These are phyloP conservation scores for Eucalyptus polybractea DNA, from an alignment of 345 rosid species.

Conservation along the genomic window DNA sequence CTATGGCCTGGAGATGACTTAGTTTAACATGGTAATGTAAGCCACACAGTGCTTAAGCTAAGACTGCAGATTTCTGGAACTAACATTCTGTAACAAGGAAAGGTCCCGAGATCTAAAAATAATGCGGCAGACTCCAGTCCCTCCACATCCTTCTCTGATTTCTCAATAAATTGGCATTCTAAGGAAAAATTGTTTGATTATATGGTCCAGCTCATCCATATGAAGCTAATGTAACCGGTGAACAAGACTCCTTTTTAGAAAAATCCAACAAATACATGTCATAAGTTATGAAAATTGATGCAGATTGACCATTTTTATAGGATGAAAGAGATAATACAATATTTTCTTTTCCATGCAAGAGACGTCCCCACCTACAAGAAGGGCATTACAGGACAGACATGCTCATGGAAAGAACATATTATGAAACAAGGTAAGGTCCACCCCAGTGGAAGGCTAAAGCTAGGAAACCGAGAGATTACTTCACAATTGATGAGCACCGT, in stretches of 20 bases:
- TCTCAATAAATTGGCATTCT: background rate
- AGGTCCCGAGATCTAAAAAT: background rate
- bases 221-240: background rate
- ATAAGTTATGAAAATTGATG: background rate
- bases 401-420: background rate
- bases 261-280: background rate
- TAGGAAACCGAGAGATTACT: background rate
- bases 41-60: background rate
- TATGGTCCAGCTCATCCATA: background rate
- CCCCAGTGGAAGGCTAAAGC: background rate
- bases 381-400: background rate
- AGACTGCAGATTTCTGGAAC: background rate
- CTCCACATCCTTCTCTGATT: background rate
- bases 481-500: background rate
- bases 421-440: background rate
- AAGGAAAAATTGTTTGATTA: background rate
- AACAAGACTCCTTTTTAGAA: background rate
- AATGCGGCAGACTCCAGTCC: background rate
- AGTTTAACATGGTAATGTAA: background rate
- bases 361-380: background rate
- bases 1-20: background rate
- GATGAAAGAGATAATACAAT: background rate
- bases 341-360: background rate
- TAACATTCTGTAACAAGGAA: background rate
- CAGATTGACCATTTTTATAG: background rate